These are phyloP conservation scores for Phyllosticta citriasiana DNA, from an alignment of 2,329 filamentous ascomycete genomes.

Conservation along the genomic window DNA sequence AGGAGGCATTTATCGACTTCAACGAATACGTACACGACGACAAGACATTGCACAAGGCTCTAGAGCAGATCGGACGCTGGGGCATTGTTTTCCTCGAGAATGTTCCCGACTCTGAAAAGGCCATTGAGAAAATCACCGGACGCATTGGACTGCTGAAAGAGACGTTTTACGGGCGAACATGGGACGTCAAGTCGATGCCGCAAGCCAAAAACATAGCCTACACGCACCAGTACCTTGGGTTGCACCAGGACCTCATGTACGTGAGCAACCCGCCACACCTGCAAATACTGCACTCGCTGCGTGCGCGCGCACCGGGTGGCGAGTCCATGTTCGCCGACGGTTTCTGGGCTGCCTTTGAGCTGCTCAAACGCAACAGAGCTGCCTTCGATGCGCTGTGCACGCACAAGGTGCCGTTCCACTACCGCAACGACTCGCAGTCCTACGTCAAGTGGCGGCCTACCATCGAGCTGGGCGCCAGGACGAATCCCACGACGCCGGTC, in stretches of 20 bases:
- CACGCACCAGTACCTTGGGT: constrained; percentile 68
- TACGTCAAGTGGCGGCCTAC: constrained; percentile 53
- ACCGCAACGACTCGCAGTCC: constrained; percentile 53
- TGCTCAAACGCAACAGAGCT: constrained; percentile 18
- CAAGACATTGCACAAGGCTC: constrained; percentile 47
- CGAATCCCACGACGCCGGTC: not conserved
- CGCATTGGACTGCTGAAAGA: constrained; percentile 71
- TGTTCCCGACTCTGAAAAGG: constrained; percentile 57
- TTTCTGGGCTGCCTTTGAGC: constrained; percentile 46
- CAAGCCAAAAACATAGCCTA: constrained; percentile 84
- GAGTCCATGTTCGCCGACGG: constrained; percentile 80
- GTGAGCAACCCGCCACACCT: constrained; percentile 67
- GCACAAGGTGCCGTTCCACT: constrained; percentile 51
- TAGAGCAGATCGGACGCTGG: constrained; percentile 52
- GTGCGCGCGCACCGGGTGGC: constrained; percentile 69
- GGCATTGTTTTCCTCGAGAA: constrained; percentile 70
- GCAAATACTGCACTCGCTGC: constrained; percentile 82
- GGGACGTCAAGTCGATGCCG: constrained; percentile 76
- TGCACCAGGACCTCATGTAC: constrained; percentile 80
- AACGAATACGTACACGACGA: constrained; percentile 58
- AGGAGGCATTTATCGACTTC: constrained; percentile 56
- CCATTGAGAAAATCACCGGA: constrained; percentile 58
- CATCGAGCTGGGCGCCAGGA: constrained; percentile 32
- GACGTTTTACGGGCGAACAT: constrained; percentile 85
- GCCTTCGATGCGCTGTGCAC: constrained; percentile 33